Conservation (phyloP, 2,329 filamentous ascomycete genomes). For the Fusarium buxicola region DNA sequence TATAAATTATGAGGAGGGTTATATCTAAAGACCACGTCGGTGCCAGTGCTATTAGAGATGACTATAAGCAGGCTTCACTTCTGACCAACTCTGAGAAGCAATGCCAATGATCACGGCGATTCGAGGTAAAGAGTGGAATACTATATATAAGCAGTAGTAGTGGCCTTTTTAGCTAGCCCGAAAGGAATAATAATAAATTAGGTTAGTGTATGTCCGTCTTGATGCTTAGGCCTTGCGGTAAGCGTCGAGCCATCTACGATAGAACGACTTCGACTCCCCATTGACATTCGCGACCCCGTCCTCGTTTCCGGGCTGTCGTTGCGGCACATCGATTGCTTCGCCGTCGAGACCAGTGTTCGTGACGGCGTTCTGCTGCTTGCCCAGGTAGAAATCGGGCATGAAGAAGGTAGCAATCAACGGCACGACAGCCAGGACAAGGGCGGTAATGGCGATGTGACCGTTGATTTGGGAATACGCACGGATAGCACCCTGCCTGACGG, state of each 20-base stretch:
- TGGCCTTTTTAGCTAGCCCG: no score
- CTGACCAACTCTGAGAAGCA: no score
- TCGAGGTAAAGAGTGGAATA: no score
- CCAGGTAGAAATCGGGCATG: conserved; percentile 56
- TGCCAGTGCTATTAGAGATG: no score
- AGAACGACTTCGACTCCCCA: conserved; percentile 12
- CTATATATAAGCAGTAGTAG: no score
- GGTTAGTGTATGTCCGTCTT: no score
- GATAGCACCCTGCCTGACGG: conserved; percentile 53
- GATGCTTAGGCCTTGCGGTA: conserved; percentile 16
- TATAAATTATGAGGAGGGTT: no score
- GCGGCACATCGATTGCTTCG: conserved; percentile 42
- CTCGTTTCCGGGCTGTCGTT: neutral
- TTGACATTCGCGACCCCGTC: neutral
- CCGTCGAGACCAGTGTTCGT: conserved; percentile 50
- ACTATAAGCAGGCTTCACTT: no score
- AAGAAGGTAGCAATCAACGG: conserved; percentile 52
- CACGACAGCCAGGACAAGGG: conserved; percentile 48
- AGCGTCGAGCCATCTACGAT: conserved; percentile 8
- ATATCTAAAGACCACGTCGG: no score
- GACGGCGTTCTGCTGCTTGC: conserved; percentile 51
- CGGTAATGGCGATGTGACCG: conserved; percentile 50
- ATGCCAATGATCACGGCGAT: no score
- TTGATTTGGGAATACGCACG: conserved; percentile 50
- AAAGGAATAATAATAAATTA: no score